Base-by-base conservation (phyloP, 2,329 filamentous ascomycete genomes). In the Sarocladiaceae sp. region DNA sequence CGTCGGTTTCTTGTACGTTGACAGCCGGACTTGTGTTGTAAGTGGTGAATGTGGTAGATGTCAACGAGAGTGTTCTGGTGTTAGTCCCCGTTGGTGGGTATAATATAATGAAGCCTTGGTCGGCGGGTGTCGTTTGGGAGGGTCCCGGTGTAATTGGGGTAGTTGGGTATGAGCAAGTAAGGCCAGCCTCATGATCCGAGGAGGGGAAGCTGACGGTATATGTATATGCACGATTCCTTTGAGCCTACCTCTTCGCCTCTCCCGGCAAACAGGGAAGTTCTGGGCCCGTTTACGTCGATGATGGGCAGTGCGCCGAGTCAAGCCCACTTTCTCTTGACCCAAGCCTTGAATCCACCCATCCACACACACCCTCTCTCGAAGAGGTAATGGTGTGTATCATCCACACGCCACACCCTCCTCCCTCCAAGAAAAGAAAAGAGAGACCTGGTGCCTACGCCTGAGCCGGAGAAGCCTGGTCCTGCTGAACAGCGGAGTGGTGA, bases 241-340 rank as follows among this genome's bases (percentile, higher is more conserved):
- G 18, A 4, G 11, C 5, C 13, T 20, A 6, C 22, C 25, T 31
- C 22, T 8, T 18, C 44, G 4, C 23, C 44, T 17, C 44, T 42
- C 37, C 44, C 44, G 44, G 44, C 44, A 48, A 48, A 48, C 44
- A 48, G 44, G 44, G 44, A 48, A 48, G 26, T 48, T 48, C 44
- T 48, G 44, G 44, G 33, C 44, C 22, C 26, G 44, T 48, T 48
- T 48, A 48, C 44, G 44, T 48, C 44, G 44, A 31, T 48, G 44
- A 48, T 48, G 44, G 44, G 22, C 40, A n/a, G 40, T 12, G 40
- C 22, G 10, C 44, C 44, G 44, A 48, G 44, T 48, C 44, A 48
- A 48, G 26, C 44, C 44, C 44, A 48, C 44, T n/a, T n/a, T n/a
- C n/a, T n/a, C n/a, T n/a, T n/a, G n/a, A n/a, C n/a, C n/a, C n/a